Evolutionary conservation across 2,329 filamentous ascomycete species (phyloP).

Genomic region (Orbilia quercus): DNA sequence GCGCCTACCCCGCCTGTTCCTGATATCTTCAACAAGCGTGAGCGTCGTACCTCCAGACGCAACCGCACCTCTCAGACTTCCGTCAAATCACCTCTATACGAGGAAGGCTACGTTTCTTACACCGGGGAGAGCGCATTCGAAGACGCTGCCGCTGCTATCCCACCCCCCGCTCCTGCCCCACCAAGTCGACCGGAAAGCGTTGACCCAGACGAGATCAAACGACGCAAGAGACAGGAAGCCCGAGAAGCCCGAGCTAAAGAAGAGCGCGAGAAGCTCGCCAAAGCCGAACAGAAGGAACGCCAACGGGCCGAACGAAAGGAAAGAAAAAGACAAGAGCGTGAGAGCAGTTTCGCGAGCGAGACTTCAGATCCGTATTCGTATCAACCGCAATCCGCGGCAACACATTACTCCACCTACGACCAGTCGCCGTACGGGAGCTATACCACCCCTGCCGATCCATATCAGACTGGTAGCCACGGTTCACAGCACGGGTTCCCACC

Average conservation of each 20-base stretch:
- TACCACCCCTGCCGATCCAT: slow-evolving; percentile 45
- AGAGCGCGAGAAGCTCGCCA: slow-evolving; percentile 37
- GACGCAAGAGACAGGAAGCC: slow-evolving; percentile 43
- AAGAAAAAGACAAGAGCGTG: slow-evolving; percentile 35
- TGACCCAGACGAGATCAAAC: slow-evolving; percentile 49
- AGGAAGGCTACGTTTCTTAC: slow-evolving; percentile 45
- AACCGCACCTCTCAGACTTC: slow-evolving; percentile 44
- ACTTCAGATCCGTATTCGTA: slow-evolving; percentile 48
- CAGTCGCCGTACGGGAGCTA: slow-evolving; percentile 53
- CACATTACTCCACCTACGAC: slow-evolving; percentile 46
- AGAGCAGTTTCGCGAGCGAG: slow-evolving; percentile 48
- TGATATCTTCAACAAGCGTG: slow-evolving; percentile 46
- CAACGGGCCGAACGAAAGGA: slow-evolving; percentile 14
- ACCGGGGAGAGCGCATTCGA: slow-evolving; percentile 49
- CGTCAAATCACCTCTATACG: slow-evolving; percentile 49
- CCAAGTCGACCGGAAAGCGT: slow-evolving; percentile 51
- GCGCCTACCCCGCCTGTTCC: slow-evolving; percentile 52
- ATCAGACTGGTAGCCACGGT: slow-evolving; percentile 50
- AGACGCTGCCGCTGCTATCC: slow-evolving; percentile 26
- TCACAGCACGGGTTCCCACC: slow-evolving; percentile 53
- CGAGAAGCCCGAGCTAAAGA: slow-evolving; percentile 49
- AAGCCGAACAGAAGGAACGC: slow-evolving; percentile 22
- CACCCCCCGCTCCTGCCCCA: slow-evolving; percentile 49
- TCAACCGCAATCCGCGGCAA: slow-evolving; percentile 52
- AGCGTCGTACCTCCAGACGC: slow-evolving; percentile 33